A percentile compares a stretch with the other conserved stretches of the same genome.
Evolutionary conservation across 1,139 yeast species (phyloP).

Genomic region (Yamadazyma blattariae): DNA sequence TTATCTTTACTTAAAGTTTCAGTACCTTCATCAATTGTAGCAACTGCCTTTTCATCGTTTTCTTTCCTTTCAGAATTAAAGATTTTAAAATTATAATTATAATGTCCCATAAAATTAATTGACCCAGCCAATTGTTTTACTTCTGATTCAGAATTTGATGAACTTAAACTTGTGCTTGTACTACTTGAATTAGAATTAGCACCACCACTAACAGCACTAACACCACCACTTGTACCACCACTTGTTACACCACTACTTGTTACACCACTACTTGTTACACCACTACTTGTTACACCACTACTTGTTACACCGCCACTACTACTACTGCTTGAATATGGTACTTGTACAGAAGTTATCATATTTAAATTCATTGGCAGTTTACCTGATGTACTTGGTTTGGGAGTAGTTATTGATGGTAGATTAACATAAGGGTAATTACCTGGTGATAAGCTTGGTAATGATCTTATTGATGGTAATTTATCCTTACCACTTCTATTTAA

Average conservation of each 20-base stretch:
- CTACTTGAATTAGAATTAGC: background rate
- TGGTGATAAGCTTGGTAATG: background rate
- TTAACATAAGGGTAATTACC: background rate
- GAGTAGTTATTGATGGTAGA: background rate
- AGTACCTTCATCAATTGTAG: constrained; percentile 4
- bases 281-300: too few relatives aligned
- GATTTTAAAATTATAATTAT: constrained; percentile 40
- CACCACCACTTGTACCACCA: too few relatives aligned
- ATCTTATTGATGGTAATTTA: constrained; percentile 3
- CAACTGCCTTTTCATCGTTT: background rate
- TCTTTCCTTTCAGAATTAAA: constrained; percentile 19
- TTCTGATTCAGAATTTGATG: too few relatives aligned
- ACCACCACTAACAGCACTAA: too few relatives aligned
- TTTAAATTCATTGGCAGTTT: background rate
- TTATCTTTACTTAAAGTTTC: constrained; percentile 23
- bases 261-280: too few relatives aligned
- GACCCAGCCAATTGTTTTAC: constrained; percentile 31
- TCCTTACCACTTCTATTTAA: background rate
- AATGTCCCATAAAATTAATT: constrained; percentile 43
- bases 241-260: too few relatives aligned
- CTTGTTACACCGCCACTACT: too few relatives aligned
- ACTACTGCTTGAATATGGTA: too few relatives aligned
- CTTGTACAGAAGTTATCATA: too few relatives aligned
- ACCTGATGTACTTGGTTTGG: background rate
- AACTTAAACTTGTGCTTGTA: background rate